These are phyloP conservation scores for Symbiotaphrina buchneri DNA, from an alignment of 495 filamentous ascomycete genomes.

Conservation along the genomic window DNA sequence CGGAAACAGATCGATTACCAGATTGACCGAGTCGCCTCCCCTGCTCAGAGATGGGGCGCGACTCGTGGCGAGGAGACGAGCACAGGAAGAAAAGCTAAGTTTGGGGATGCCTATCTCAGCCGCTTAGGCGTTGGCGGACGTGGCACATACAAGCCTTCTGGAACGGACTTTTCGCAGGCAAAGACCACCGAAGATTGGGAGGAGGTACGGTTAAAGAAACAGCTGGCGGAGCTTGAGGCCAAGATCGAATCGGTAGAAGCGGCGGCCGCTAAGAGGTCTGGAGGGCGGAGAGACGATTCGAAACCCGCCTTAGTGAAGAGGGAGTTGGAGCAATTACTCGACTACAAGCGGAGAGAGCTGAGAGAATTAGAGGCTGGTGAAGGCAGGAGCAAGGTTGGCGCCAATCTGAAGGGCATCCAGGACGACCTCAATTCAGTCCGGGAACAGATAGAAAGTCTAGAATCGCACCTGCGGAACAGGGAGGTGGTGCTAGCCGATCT, in stretches of 20 bases:
- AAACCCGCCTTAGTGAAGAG: slow-evolving; percentile 76
- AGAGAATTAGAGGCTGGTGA: slow-evolving; percentile 20
- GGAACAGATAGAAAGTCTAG: slow-evolving; percentile 21
- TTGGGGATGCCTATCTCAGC: slow-evolving; percentile 88
- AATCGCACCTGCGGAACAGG: slow-evolving; percentile 15
- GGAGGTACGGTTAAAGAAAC: slow-evolving; percentile 82
- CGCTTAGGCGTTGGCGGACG: slow-evolving; percentile 72
- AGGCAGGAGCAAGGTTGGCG: slow-evolving; percentile 9
- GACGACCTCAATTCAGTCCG: slow-evolving; percentile 18
- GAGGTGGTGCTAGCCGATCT: slow-evolving; percentile 30
- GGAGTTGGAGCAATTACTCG: slow-evolving; percentile 75
- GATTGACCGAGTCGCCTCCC: slow-evolving; percentile 39
- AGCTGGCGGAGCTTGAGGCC: slow-evolving; percentile 66
- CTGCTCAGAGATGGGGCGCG: slow-evolving; percentile 39
- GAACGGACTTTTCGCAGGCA: slow-evolving; percentile 57
- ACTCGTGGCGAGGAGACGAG: slow-evolving; percentile 46
- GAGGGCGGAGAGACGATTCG: slow-evolving; percentile 28
- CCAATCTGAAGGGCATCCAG: slow-evolving; percentile 24
- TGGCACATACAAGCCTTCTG: slow-evolving; percentile 36
- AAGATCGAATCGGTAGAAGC: slow-evolving; percentile 60
- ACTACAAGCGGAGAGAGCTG: slow-evolving; percentile 49
- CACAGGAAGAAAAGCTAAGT: slow-evolving; percentile 81
- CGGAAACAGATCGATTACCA: slow-evolving; percentile 90
- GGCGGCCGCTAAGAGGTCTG: slow-evolving; percentile 27
- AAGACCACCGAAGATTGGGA: slow-evolving; percentile 79